Evolutionary conservation across 208 protist species (phyloP), one percentile per base, ranked within the genome.

Genomic region (Acanthamoeba castellanii): DNA sequence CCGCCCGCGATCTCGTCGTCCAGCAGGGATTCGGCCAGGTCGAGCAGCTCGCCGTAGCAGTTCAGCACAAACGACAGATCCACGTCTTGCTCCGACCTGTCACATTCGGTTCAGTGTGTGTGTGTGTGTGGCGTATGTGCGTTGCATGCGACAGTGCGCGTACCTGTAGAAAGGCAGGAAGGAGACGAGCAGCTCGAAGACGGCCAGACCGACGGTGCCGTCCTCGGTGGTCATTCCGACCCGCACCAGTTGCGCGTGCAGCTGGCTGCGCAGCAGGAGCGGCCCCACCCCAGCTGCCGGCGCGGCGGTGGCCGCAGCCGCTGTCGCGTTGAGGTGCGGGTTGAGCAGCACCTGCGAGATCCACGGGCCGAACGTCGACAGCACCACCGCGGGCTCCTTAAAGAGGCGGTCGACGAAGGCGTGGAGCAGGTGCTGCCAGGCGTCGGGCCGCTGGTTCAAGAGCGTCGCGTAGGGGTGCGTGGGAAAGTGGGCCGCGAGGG

Each of bases 341-440:
- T 90, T 90, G 82, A 90, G 82, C 50, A 90, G 42, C n/a, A 66
- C 59, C 18, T 90, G 52, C 13, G 82, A 11, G 42, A 90, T 90
- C 82, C 82, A 90, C 4, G 82, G 59, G 8, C 50, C 32, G 50
- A 90, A 90, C 7, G 70, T n/a, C 70, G 70, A 78, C 22, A 78
- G 37, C 11, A 66, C 59, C 25, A 70, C 42, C 25, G 8, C 47
- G 50, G n/a, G 32, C 82, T 59, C 82, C 59, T 42, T 59, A 22
- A 64, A 30, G 50, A 90, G 82, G 37, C 59, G 82, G 52, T 90
- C 59, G 82, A 57, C 50, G 47, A 90, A 90, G 82, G 32, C 32
- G 59, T 70, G 59, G 16, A 90, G 32, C n/a, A 90, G 82, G 59
- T 66, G 27, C 55, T 90, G n/a, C 82, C 82, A 90, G 59, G 50